Conservation (phyloP, 495 filamentous ascomycete genomes). For the Penicillium argentinense region DNA sequence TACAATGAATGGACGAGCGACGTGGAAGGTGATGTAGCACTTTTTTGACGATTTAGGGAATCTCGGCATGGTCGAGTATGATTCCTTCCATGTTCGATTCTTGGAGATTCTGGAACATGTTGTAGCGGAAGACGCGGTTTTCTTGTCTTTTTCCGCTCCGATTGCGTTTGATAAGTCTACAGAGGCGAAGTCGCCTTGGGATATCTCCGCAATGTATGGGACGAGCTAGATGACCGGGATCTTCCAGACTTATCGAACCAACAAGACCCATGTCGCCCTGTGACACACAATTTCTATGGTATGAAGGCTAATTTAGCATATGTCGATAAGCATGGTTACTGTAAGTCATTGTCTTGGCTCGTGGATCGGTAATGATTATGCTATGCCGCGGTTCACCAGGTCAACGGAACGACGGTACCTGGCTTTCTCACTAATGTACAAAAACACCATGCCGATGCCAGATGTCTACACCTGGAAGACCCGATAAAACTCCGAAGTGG, state of each 20-base stretch:
- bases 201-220: too few relatives aligned
- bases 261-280: too few relatives aligned
- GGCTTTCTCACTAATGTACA: constrained; percentile 45
- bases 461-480: constrained; percentile 23
- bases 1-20: background rate
- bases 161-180: too few relatives aligned
- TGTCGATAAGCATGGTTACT: too few relatives aligned
- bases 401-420: constrained; percentile 6
- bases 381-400: constrained; percentile 9
- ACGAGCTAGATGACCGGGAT: too few relatives aligned
- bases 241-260: too few relatives aligned
- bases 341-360: too few relatives aligned
- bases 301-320: too few relatives aligned
- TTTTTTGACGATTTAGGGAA: constrained; percentile 6
- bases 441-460: constrained; percentile 34
- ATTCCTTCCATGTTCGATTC: constrained; percentile 10
- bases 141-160: too few relatives aligned
- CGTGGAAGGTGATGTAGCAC: constrained; percentile 4
- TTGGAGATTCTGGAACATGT: background rate
- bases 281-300: too few relatives aligned
- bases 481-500: constrained; percentile 35
- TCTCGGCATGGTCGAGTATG: constrained; percentile 6
- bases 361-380: constrained; percentile 6
- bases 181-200: too few relatives aligned
- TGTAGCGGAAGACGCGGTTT: too few relatives aligned